phyloP scores from a whole-genome alignment of 305 asterid genomes.

The Fraxinus ornus region DNA sequence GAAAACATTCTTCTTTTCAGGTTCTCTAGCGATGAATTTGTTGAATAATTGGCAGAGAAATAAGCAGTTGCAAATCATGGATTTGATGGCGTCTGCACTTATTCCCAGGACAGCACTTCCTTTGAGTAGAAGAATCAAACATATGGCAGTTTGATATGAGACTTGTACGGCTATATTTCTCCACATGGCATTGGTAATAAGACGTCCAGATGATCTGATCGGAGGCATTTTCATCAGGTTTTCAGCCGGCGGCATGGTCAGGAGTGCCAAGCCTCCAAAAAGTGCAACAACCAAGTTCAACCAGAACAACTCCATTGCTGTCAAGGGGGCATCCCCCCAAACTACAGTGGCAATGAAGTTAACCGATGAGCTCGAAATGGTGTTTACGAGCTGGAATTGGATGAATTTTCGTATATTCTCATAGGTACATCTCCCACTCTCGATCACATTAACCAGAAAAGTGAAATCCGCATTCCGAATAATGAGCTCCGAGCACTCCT shows the following conservation, averaged over 20 bases:
- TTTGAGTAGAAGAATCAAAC: slow-evolving; percentile 7
- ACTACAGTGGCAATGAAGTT: background rate
- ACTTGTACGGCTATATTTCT: background rate
- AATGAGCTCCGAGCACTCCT: background rate
- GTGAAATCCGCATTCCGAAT: background rate
- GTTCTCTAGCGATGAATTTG: slow-evolving; percentile 30
- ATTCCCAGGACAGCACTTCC: slow-evolving; percentile 15
- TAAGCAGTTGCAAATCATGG: slow-evolving; percentile 4
- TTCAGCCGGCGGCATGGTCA: background rate
- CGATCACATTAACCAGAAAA: background rate
- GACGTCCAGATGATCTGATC: slow-evolving; percentile 6
- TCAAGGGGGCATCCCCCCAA: background rate
- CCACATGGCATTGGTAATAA: background rate
- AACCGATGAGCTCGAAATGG: background rate
- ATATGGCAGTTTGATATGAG: slow-evolving; percentile 13
- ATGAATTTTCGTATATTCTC: background rate
- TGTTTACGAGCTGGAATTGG: background rate
- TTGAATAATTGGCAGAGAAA: slow-evolving; percentile 35
- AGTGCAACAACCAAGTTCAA: background rate
- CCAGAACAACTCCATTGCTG: background rate
- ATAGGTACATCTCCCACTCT: background rate
- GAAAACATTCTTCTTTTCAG: slow-evolving; percentile 26
- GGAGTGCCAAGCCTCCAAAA: background rate
- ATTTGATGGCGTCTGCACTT: background rate
- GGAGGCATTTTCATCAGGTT: background rate